Base-by-base conservation (phyloP, 331 rosid genomes). In the Cydonia oblonga region DNA sequence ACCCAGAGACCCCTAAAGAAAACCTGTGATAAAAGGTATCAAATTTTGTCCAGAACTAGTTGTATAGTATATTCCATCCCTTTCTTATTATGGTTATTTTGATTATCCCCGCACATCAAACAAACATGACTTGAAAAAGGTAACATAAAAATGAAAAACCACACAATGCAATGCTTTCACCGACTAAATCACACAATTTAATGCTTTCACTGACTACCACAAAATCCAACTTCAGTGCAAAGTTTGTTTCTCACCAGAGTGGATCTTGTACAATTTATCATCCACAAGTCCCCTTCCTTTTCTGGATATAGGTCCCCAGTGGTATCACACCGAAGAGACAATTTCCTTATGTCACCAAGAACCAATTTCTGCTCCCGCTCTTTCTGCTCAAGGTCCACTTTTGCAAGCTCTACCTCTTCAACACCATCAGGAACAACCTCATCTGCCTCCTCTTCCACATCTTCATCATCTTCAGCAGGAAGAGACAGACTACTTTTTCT, bases 351-450 rank as follows among this genome's bases (percentile, higher is more conserved):
- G 83, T 95, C 99, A 81, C 87, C 89, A 68, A 89, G 84, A 83
- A 95, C 83, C 89, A 95, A 84, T 76, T 81, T 95, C 64, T 82
- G 91, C 73, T 91, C 97, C 78, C 89, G 86, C 78, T 95, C 96
- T 70, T 72, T 89, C 80, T 83, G 76, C 81, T 95, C 97, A 80
- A 95, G 99, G 75, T 84, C 78, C 76, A 95, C 80, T 82, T 79
- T 91, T 76, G 93, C 97, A 79, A 95, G 96, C 83, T 95, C 99
- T 57, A 95, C 96, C 85, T 95, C 99, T 81, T 95, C 96, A 78
- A 91, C 97, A 76, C 99, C 99, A 73, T 91, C 96, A 77, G 99
- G 99, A 76, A 95, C 99, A 73, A 95, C 88, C 84, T 91, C 96
- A 74, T 89, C 99, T 63, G 99, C 96, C 79, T 88, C 96, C 82